Evolutionary conservation across 75 land plant genomes (phyloP).

Genomic region (Pseudotsuga menziesii): DNA sequence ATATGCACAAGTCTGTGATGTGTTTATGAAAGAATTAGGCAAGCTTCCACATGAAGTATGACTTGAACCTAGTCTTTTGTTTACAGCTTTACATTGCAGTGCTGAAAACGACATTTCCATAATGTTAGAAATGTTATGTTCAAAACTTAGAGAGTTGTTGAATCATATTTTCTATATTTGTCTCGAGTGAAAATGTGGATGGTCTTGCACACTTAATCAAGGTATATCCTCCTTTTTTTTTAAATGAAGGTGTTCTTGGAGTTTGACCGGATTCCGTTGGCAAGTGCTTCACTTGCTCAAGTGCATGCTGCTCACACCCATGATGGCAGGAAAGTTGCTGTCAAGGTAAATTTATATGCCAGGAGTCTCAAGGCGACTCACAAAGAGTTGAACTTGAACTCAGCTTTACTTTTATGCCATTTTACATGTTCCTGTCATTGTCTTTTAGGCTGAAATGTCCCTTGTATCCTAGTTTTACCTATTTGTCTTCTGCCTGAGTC

Average conservation of each 20-base stretch:
- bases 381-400: neutral
- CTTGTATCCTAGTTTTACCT: neutral
- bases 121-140: neutral
- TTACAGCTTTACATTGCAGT: neutral
- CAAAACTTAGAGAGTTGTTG: neutral
- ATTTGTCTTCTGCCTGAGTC: neutral
- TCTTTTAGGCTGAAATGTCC: neutral
- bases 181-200: neutral
- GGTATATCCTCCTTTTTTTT: neutral
- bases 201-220: neutral
- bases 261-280: conserved; percentile 80
- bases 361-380: too few species aligned
- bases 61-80: neutral
- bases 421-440: neutral
- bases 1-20: conserved; percentile 88
- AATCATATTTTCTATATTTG: neutral
- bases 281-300: conserved; percentile 99
- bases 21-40: conserved; percentile 81
- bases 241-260: conserved; percentile 64
- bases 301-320: conserved; percentile 82
- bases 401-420: neutral
- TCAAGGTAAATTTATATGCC: conserved; percentile 55
- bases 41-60: conserved; percentile 74
- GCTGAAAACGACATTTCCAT: too few species aligned
- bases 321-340: conserved; percentile 91